A percentile compares a stretch with the other conserved stretches of the same genome.
These are phyloP conservation scores for Peronosclerospora sorghi DNA, from an alignment of 352 stramenopile genomes.

Conservation along the genomic window DNA sequence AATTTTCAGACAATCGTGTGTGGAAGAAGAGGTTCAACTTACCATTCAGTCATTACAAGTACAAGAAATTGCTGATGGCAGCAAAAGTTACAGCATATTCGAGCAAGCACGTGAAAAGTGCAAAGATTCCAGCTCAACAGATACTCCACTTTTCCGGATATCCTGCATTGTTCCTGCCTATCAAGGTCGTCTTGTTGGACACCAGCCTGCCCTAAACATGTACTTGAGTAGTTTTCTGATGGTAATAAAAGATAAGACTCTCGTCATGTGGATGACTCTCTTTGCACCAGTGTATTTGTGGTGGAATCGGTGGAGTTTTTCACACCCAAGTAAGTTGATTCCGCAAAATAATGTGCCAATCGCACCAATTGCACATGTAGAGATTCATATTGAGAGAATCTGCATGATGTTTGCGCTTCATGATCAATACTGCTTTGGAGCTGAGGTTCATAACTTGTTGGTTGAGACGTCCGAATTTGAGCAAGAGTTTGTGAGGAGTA, in stretches of 20 bases:
- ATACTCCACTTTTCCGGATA: constrained; percentile 33
- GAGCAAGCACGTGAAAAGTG: constrained; percentile 9
- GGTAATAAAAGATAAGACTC: constrained; percentile 59
- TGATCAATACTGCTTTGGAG: constrained; percentile 47
- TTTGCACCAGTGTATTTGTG: constrained; percentile 71
- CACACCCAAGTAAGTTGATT: constrained; percentile 48
- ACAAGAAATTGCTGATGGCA: constrained; percentile 28
- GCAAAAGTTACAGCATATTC: constrained; percentile 32
- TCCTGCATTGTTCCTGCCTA: constrained; percentile 66
- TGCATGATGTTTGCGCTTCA: constrained; percentile 48
- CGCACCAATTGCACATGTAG: constrained; percentile 55
- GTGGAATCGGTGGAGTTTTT: constrained; percentile 77
- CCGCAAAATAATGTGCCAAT: constrained; percentile 37
- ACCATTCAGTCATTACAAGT: constrained; percentile 46
- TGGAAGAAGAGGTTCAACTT: constrained; percentile 74
- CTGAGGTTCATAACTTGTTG: constrained; percentile 24
- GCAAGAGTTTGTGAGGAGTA: constrained; percentile 21
- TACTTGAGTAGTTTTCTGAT: constrained; percentile 41
- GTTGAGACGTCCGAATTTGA: constrained; percentile 28
- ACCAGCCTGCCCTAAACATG: constrained; percentile 49
- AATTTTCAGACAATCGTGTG: constrained; percentile 69
- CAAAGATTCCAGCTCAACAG: constrained; percentile 3
- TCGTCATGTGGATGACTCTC: constrained; percentile 70
- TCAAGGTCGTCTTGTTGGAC: constrained; percentile 66
- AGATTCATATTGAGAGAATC: constrained; percentile 32